Base-by-base conservation (phyloP, 2,329 filamentous ascomycete species). In the Fusarium compactum region DNA sequence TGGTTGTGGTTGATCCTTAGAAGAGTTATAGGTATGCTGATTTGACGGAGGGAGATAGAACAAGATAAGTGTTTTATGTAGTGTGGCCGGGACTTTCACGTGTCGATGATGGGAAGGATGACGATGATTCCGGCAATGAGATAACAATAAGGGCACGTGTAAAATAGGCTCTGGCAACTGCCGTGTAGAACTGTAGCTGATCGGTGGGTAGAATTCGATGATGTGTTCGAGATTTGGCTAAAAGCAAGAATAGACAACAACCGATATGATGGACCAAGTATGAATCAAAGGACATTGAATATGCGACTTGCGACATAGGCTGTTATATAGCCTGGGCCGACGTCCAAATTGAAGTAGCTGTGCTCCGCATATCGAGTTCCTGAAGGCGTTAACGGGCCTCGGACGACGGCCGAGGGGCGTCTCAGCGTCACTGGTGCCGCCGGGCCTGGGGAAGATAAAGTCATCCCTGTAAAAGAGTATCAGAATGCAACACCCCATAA, bases 1-100 rank as follows among this genome's bases (percentile, higher is more conserved):
- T 58, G 69, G 62, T 52, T 67, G 51, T 56, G 45, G 27, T 27
- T 57, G 34, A 52, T 58, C 29, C n/a, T 40, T 46, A 22, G 11
- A 51, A 48, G 44, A 65, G 56, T 41, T 50, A 32, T 24, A 46
- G 27, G 32, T 62, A 48, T 60, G 22, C 47, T 38, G 65, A 56
- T 34, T 38, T 54, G 45, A 44, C 58, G 51, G 43, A 38, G 18
- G 34, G 34, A 38, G 9, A 38, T 38, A 18, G 32, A 38, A 38
- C 16, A 38, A 10, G 32, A 38, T 38, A 18, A 11, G 20, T 32
- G 29, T 67, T 55, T 69, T 60, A 62, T 45, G 50, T 57, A 44
- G 56, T 61, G 50, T 50, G 55, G 24, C 46, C 22, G 22, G 43
- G 58, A 70, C 74, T 78, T 79, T 79, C 78, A 79, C 78, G 76